Evolutionary conservation across 345 rosid species (phyloP), one percentile per base, ranked within the genome.

Genomic region (Salix exigua): DNA sequence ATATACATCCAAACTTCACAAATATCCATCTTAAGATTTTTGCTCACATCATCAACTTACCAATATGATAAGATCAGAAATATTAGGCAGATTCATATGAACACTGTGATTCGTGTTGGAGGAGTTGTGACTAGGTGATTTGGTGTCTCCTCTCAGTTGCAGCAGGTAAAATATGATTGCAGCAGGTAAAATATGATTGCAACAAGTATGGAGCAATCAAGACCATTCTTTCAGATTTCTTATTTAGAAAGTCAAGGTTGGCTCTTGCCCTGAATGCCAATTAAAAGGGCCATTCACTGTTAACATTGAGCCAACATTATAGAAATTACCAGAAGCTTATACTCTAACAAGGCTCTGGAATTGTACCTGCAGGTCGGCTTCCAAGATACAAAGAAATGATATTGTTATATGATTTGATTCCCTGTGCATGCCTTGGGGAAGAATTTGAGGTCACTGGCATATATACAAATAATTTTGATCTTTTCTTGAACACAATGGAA

Each of bases 351-450:
- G n/a, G n/a, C n/a, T n/a, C n/a, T n/a, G n/a, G n/a, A n/a, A n/a
- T n/a, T n/a, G n/a, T n/a, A n/a, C n/a, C n/a, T n/a, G n/a, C n/a
- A n/a, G n/a, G n/a, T n/a, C n/a, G n/a, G n/a, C n/a, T n/a, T n/a
- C n/a, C n/a, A n/a, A n/a, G n/a, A n/a, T n/a, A n/a, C n/a, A n/a
- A 93, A 84, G 99, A 96, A 90, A 97, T 96, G 80, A 96, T 96
- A 76, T 80, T 93, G 77, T 75, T 96, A 79, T 94, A 94, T 80
- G 99, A 96, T 82, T 88, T 96, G 81, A 96, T 94, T 78, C 98
- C 91, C 79, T 96, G 99, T 70, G 99, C 99, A 50, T 93, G 93
- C 74, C 97, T 98, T 25, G 99, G 98, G 62, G 99, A 96, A 86
- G 98, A 94, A 86, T 91, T 96, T 82, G 99, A 96, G 85, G 88